Evolutionary conservation across 768 basidiomycete species (phyloP).

Genomic region (Lentinula edodes): DNA sequence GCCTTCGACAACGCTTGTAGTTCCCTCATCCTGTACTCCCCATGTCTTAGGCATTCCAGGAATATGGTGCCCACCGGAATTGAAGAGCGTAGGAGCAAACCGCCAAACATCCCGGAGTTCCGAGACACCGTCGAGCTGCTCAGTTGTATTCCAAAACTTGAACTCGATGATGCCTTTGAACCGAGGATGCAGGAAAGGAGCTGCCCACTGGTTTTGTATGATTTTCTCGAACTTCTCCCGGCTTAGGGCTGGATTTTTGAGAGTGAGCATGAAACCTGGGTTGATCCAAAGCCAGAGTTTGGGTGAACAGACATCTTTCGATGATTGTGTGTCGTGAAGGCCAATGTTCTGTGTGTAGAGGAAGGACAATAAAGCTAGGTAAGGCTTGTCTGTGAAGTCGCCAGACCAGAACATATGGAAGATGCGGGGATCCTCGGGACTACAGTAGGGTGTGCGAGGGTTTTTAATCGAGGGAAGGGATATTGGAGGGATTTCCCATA

Average conservation of each 20-base stretch:
- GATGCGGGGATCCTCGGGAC: slow-evolving; percentile 76
- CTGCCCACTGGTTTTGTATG: slow-evolving; percentile 60
- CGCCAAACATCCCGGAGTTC: slow-evolving; percentile 68
- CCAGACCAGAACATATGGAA: slow-evolving; percentile 97
- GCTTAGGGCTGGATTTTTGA: slow-evolving; percentile 40
- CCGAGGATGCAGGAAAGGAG: slow-evolving; percentile 61
- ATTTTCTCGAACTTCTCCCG: slow-evolving; percentile 47
- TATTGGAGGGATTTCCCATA: slow-evolving; percentile 53
- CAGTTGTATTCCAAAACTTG: slow-evolving; percentile 75
- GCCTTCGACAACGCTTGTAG: slow-evolving; percentile 9
- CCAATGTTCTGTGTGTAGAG: slow-evolving; percentile 68
- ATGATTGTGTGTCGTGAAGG: slow-evolving; percentile 18
- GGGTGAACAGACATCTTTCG: slow-evolving; percentile 47
- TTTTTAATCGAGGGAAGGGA: slow-evolving; percentile 41
- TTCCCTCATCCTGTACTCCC: slow-evolving; percentile 4
- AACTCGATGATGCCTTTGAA: slow-evolving; percentile 65
- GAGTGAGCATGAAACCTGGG: slow-evolving; percentile 46
- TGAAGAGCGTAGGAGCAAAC: slow-evolving; percentile 51
- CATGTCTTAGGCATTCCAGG: slow-evolving; percentile 14
- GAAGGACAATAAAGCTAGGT: slow-evolving; percentile 65
- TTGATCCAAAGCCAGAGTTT: slow-evolving; percentile 79
- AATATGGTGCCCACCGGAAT: slow-evolving; percentile 46
- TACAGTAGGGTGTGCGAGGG: slow-evolving; percentile 65
- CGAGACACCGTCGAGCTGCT: slow-evolving; percentile 60
- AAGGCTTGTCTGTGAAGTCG: slow-evolving; percentile 73